Conservation (phyloP, 164 flowering plant species). For the Stephania cephalantha region DNA sequence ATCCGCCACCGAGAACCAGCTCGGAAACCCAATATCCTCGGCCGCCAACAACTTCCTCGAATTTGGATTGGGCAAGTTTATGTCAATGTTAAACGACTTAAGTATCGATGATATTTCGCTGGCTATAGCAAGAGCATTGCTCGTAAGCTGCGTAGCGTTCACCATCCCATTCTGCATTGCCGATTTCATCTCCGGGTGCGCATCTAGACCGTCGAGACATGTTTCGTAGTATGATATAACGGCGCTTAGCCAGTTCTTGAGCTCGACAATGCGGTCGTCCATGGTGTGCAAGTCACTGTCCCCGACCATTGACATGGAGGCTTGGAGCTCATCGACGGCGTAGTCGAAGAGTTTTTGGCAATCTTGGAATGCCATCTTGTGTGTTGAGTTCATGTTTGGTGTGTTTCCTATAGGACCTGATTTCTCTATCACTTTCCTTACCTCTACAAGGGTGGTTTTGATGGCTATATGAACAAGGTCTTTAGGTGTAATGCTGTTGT, state of each 20-base stretch:
- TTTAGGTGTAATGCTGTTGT: constrained; percentile 36
- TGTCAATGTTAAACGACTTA: constrained; percentile 13
- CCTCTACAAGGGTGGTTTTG: constrained; percentile 21
- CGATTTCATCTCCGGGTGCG: constrained; percentile 38
- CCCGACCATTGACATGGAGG: constrained; percentile 19
- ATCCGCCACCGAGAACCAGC: constrained; percentile 32
- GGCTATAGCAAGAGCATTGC: constrained; percentile 57
- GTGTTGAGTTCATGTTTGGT: constrained; percentile 18
- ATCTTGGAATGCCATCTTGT: constrained; percentile 22
- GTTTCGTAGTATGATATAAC: constrained; percentile 42
- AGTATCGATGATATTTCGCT: constrained; percentile 23
- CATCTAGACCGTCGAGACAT: constrained; percentile 48
- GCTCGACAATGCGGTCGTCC: constrained; percentile 20
- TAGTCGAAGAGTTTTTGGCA: constrained; percentile 29
- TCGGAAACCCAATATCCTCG: constrained; percentile 26
- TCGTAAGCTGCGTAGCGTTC: constrained; percentile 26
- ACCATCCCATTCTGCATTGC: constrained; percentile 11
- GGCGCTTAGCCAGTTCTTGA: constrained; percentile 40
- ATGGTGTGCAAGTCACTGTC: constrained; percentile 11
- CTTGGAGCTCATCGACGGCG: constrained; percentile 29
- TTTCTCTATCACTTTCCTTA: constrained; percentile 25
- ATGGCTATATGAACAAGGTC: constrained; percentile 38
- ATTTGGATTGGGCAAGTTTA: neutral
- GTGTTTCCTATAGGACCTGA: constrained; percentile 25
- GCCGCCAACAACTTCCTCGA: neutral